phyloP scores from a whole-genome alignment of 345 rosid species.

The Populus tremula region DNA sequence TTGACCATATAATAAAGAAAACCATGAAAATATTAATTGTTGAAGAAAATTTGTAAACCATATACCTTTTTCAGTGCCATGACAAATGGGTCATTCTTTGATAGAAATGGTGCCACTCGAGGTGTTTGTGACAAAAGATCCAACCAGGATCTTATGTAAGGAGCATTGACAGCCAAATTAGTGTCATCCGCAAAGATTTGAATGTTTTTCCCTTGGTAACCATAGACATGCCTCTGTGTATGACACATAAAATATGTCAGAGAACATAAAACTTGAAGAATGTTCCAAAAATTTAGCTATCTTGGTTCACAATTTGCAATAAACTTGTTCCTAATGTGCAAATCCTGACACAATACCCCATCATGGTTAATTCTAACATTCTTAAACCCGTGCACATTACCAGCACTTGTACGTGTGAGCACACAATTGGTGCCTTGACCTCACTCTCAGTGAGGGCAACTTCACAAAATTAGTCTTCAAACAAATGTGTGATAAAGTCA shows the following conservation, averaged over 20 bases:
- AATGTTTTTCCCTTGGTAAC: slow-evolving; percentile 70
- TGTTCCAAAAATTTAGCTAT: neutral
- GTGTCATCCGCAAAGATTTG: slow-evolving; percentile 74
- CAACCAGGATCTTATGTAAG: slow-evolving; percentile 75
- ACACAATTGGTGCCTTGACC: neutral
- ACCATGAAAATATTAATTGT: neutral
- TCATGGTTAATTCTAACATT: neutral
- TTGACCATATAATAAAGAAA: neutral
- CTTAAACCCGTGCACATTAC: neutral
- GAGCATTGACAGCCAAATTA: slow-evolving; percentile 81
- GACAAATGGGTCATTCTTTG: slow-evolving; percentile 82
- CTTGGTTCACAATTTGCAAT: neutral
- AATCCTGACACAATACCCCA: neutral
- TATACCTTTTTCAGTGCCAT: slow-evolving; percentile 76
- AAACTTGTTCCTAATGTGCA: neutral
- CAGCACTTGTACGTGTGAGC: neutral
- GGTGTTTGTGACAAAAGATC: slow-evolving; percentile 84
- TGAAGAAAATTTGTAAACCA: slow-evolving; percentile 2
- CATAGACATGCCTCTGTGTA: slow-evolving; percentile 81
- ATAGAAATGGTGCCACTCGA: slow-evolving; percentile 89
- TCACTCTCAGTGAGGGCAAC: neutral
- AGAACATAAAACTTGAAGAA: neutral
- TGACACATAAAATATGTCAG: neutral
- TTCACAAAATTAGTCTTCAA: neutral
- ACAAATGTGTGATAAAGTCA: neutral